These are phyloP conservation scores for Typha latifolia DNA, from an alignment of 176 grass and related monocot genomes.

Conservation along the genomic window DNA sequence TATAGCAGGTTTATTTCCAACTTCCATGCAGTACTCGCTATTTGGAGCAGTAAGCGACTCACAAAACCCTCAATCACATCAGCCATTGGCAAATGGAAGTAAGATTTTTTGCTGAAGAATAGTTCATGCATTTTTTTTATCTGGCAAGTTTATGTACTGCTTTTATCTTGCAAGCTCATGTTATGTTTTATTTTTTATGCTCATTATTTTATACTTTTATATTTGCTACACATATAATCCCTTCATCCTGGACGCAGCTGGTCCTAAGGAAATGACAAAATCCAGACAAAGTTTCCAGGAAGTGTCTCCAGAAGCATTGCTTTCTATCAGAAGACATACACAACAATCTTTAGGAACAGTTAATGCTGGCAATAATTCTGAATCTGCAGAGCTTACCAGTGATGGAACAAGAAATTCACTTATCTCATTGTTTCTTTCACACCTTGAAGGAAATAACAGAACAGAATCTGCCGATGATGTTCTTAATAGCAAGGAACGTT, in stretches of 20 bases:
- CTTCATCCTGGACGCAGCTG: slow-evolving; percentile 37
- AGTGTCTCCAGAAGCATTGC: slow-evolving; percentile 18
- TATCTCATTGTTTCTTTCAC: slow-evolving; percentile 95
- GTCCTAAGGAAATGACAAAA: slow-evolving; percentile 36
- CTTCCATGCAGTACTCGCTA: slow-evolving; percentile 16
- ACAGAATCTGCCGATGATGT: slow-evolving; percentile 45
- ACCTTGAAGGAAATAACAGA: slow-evolving; percentile 77
- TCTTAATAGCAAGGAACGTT: slow-evolving; percentile 56
- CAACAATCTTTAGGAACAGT: slow-evolving; percentile 24
- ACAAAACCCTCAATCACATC: slow-evolving; percentile 35
- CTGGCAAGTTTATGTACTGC: neutral
- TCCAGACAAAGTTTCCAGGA: slow-evolving; percentile 27
- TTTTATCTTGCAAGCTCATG: slow-evolving; percentile 6
- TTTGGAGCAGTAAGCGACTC: slow-evolving; percentile 23
- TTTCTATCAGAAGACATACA: slow-evolving; percentile 20
- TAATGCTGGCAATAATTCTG: slow-evolving; percentile 27
- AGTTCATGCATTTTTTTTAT: slow-evolving; percentile 15
- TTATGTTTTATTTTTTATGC: slow-evolving; percentile 1
- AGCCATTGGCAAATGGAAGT: slow-evolving; percentile 30
- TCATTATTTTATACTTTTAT: slow-evolving; percentile 2
- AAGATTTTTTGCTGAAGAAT: slow-evolving; percentile 27
- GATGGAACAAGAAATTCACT: slow-evolving; percentile 67
- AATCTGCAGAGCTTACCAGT: slow-evolving; percentile 24
- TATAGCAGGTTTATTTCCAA: slow-evolving; percentile 32
- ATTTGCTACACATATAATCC: slow-evolving; percentile 14